phyloP scores from a whole-genome alignment of 164 flowering plant species.

The Cinnamomum micranthum region DNA sequence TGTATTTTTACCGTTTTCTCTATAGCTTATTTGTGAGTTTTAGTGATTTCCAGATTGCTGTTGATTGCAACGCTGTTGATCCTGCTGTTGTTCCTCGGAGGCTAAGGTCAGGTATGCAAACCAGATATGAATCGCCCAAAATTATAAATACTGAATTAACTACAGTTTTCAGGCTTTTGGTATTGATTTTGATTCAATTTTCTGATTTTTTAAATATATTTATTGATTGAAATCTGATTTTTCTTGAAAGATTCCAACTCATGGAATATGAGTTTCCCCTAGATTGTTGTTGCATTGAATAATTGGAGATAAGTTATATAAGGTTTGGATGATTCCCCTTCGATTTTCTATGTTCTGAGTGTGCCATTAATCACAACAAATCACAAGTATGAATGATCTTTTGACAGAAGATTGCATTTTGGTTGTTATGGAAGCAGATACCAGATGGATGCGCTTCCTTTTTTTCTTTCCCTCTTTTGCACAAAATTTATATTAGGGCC shows the following conservation, averaged over 20 bases:
- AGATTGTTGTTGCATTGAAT: not conserved
- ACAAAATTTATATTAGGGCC: not conserved
- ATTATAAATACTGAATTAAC: too few relatives aligned
- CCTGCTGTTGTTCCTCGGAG: slow-evolving; percentile 68
- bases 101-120: slow-evolving; percentile 57
- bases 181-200: too few relatives aligned
- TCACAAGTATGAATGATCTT: not conserved
- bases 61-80: slow-evolving; percentile 40
- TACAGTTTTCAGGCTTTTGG: too few relatives aligned
- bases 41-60: slow-evolving; percentile 33
- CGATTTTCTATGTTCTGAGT: too few relatives aligned
- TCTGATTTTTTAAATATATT: not conserved
- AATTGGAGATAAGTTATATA: not conserved
- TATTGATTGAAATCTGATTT: not conserved
- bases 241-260: not conserved
- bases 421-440: not conserved
- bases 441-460: not conserved
- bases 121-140: too few relatives aligned
- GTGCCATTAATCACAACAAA: not conserved
- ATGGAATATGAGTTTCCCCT: not conserved
- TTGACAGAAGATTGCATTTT: not conserved
- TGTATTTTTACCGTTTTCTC: not conserved
- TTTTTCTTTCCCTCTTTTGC: not conserved
- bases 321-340: not conserved
- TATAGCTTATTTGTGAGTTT: slow-evolving; percentile 2